These are phyloP conservation scores for Fremontodendron californicum DNA, from an alignment of 345 rosid species.

Conservation along the genomic window DNA sequence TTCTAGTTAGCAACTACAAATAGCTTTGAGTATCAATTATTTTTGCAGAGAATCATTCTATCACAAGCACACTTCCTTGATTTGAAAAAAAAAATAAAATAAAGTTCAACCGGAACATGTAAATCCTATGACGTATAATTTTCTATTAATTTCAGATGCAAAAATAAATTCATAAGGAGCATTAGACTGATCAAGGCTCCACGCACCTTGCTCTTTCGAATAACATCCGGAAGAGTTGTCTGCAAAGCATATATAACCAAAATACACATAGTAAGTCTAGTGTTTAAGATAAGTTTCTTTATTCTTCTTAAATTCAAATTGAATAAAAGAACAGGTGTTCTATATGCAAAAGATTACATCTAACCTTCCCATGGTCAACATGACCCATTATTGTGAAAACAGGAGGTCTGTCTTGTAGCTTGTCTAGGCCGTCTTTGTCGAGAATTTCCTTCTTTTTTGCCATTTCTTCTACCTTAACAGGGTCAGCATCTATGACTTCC, in stretches of 20 bases:
- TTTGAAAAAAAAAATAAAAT: neutral
- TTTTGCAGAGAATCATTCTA: neutral
- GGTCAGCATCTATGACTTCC: slow-evolving; percentile 77
- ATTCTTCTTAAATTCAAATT: neutral
- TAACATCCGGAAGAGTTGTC: slow-evolving; percentile 93
- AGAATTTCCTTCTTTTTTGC: slow-evolving; percentile 78
- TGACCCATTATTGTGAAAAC: slow-evolving; percentile 99
- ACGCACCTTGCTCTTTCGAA: slow-evolving; percentile 90
- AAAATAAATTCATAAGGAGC: neutral
- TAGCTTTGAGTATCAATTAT: slow-evolving; percentile 3
- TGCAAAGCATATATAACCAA: slow-evolving; percentile 38
- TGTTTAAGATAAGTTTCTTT: neutral
- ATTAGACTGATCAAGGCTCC: slow-evolving; percentile 20
- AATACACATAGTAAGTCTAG: slow-evolving; percentile 26
- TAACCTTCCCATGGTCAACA: slow-evolving; percentile 98
- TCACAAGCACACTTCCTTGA: neutral
- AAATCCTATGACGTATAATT: neutral
- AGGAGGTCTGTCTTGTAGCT: slow-evolving; percentile 89
- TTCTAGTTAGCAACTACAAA: slow-evolving; percentile 16
- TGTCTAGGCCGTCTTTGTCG: slow-evolving; percentile 87
- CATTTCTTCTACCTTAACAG: slow-evolving; percentile 79
- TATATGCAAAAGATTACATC: neutral
- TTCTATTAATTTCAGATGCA: neutral
- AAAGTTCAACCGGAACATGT: neutral
- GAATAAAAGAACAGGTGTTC: neutral